Base-by-base conservation (phyloP, 768 basidiomycete species). In the Boletus subparvulus region DNA sequence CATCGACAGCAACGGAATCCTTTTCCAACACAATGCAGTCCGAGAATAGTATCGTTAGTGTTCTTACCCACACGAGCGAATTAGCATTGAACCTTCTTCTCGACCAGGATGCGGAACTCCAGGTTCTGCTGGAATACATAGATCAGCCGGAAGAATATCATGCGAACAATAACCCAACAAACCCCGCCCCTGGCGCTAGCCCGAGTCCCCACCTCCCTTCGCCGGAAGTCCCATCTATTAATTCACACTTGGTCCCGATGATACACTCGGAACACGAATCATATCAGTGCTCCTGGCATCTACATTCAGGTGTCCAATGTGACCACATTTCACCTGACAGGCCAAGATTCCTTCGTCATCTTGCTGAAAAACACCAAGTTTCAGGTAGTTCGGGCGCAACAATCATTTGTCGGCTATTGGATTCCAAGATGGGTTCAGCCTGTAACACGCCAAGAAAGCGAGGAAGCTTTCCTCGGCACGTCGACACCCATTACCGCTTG, bases 381-480 rank as follows among this genome's bases (percentile, higher is more conserved):
- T 46, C 47, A 1, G 68, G 67, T 12, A 5, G 14, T 2, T 11
- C 45, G 7, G 39, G 6, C 3, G 3, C 2, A 13, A 13, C 0
- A 4, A 49, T 61, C 10, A 28, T 16, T 9, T 69, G 69, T 50
- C 54, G 10, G 9, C 39, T 70, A 26, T 33, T 54, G 28, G 12
- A 56, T 42, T n/a, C 43, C 16, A 47, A 37, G 35, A 56, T 1
- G 9, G 17, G 16, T 40, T 59, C 43, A 28, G 28, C 35, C 0
- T 71, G 67, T 32, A 41, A 33, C 3, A 9, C 0, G 7, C 0
- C 7, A 10, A 49, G 47, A 40, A 64, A 55, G 11, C 41, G 69
- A 26, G 55, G 50, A 28, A 60, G 28, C 24, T 41, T 66, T 12
- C 26, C 67, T 26, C 47, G 67, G 1, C 69, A 69, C 14, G 47